phyloP scores from a whole-genome alignment of 1,284 basidiomycete genomes.

The Spongispora temasekensis region DNA sequence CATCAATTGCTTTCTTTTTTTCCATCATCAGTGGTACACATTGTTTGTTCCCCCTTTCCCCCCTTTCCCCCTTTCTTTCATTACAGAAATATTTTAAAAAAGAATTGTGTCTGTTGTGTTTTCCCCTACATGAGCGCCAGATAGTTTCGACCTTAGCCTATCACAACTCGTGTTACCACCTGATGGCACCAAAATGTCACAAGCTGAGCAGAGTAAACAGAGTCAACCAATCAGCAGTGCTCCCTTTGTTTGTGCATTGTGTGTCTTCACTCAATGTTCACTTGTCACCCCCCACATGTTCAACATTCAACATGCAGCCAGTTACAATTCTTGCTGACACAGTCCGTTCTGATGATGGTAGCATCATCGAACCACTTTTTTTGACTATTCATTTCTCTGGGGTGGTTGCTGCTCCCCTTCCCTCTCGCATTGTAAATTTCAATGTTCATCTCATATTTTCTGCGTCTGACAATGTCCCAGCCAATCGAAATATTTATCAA shows the following conservation, averaged over 20 bases:
- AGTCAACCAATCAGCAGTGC: too few species aligned
- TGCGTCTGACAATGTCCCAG: background rate
- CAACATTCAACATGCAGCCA: background rate
- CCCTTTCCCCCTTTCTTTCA: too few species aligned
- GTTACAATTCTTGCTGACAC: background rate
- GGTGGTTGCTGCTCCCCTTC: background rate
- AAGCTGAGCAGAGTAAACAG: too few species aligned
- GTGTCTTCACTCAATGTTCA: background rate
- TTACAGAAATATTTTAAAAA: too few species aligned
- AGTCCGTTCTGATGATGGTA: background rate
- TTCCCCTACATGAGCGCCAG: too few species aligned
- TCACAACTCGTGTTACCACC: too few species aligned
- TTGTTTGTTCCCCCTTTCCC: too few species aligned
- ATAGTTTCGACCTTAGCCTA: too few species aligned
- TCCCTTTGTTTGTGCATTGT: background rate
- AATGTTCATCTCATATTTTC: background rate
- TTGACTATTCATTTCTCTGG: background rate
- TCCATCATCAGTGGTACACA: too few species aligned
- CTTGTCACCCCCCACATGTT: background rate
- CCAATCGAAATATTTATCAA: constrained; percentile 4
- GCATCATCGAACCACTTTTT: background rate
- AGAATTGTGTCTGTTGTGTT: too few species aligned
- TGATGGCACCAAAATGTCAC: too few species aligned
- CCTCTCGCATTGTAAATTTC: background rate
- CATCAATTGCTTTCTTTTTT: too few species aligned